Percentiles rank a stretch among this genome's conserved stretches.
Conservation (phyloP, 495 filamentous ascomycete genomes). For the Paragyromitra xinjiangensis region DNA sequence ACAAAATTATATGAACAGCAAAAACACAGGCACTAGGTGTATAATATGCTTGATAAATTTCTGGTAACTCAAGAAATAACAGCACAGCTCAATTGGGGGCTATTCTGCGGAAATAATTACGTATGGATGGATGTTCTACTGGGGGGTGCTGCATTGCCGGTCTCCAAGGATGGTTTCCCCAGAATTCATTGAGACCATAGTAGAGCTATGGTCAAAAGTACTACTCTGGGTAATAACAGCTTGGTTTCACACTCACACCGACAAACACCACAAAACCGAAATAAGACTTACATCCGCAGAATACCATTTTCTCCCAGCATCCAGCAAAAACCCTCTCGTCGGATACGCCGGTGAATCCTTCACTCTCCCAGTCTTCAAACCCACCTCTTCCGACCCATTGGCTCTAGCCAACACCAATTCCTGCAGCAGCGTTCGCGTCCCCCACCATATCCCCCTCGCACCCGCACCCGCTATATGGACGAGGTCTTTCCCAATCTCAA, state of each 20-base stretch:
- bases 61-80: too few species aligned
- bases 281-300: slow-evolving; percentile 54
- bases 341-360: slow-evolving; percentile 63
- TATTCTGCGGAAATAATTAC: too few species aligned
- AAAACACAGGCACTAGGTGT: neutral
- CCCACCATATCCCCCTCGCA: slow-evolving; percentile 67
- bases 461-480: slow-evolving; percentile 63
- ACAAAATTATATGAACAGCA: neutral
- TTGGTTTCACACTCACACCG: neutral
- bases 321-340: slow-evolving; percentile 65
- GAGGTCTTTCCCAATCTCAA: slow-evolving; percentile 57
- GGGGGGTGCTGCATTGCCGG: too few species aligned
- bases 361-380: slow-evolving; percentile 57
- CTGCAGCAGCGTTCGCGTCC: slow-evolving; percentile 65
- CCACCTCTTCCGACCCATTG: slow-evolving; percentile 40
- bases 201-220: too few species aligned
- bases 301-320: slow-evolving; percentile 69
- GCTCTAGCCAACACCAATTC: slow-evolving; percentile 58
- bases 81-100: too few species aligned
- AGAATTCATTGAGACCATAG: too few species aligned
- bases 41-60: neutral
- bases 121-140: too few species aligned
- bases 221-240: neutral
- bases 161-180: neutral
- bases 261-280: neutral